phyloP scores from a whole-genome alignment of 108 stramenopile species.

The Fragilaria crotonensis region DNA sequence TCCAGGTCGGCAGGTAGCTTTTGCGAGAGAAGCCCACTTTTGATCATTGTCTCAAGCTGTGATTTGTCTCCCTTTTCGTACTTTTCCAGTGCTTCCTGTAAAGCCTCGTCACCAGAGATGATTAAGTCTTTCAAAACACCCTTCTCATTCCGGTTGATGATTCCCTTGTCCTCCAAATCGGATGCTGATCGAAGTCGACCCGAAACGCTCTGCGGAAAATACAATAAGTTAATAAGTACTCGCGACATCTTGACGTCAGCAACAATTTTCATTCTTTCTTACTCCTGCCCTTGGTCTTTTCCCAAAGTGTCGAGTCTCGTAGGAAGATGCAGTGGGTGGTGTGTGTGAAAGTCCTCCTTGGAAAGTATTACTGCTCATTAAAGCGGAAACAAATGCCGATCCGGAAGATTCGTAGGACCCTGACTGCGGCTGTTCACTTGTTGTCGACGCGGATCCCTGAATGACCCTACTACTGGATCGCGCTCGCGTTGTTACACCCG shows the following conservation, averaged over 20 bases:
- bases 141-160: constrained; percentile 78
- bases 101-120: constrained; percentile 71
- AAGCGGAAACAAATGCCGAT: too few species aligned
- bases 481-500: constrained; percentile 16
- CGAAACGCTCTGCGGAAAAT: constrained; percentile 56
- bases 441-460: not conserved
- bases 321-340: constrained; percentile 64
- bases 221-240: not conserved
- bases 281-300: constrained; percentile 77
- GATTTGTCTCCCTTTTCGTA: constrained; percentile 80
- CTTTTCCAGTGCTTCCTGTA: constrained; percentile 79
- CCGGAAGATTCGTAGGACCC: too few species aligned
- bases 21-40: constrained; percentile 46
- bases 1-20: constrained; percentile 55
- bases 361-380: too few species aligned
- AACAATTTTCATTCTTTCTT: constrained; percentile 18
- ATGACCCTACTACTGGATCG: constrained; percentile 1
- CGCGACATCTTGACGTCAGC: constrained; percentile 3
- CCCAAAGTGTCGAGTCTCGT: constrained; percentile 73
- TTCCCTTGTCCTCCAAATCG: constrained; percentile 79
- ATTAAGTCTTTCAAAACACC: constrained; percentile 87
- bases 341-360: constrained; percentile 39
- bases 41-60: constrained; percentile 63
- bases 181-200: constrained; percentile 73
- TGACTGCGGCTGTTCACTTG: constrained; percentile 2